Percentiles rank a stretch among this genome's conserved stretches.
Conservation (phyloP, 1,284 basidiomycete genomes). For the Erythrobasidium hasegawianum region DNA sequence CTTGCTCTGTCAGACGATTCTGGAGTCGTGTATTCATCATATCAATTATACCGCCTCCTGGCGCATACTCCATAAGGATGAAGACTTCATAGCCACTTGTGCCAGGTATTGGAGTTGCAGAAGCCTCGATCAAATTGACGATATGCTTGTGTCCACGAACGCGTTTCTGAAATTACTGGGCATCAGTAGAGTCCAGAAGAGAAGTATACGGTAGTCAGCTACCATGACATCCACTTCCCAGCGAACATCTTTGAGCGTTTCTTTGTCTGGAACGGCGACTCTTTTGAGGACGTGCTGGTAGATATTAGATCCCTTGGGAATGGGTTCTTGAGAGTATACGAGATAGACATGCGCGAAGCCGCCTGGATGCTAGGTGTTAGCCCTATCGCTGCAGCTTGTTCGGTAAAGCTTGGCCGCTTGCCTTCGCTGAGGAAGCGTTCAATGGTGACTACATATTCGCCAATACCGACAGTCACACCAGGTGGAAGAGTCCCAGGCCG, state of each 20-base stretch:
- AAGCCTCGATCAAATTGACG: conserved; percentile 83
- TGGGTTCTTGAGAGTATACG: conserved; percentile 76
- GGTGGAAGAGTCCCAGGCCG: conserved; percentile 52
- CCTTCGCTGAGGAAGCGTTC: conserved; percentile 91
- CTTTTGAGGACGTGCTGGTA: conserved; percentile 92
- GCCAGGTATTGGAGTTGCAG: conserved; percentile 71
- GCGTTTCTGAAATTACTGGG: conserved; percentile 57
- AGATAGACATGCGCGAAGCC: conserved; percentile 99
- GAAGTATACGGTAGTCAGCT: conserved; percentile 46
- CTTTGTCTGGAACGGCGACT: conserved; percentile 86
- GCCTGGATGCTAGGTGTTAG: conserved; percentile 57
- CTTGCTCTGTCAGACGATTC: conserved; percentile 86
- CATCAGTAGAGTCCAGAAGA: background rate
- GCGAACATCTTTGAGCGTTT: conserved; percentile 87
- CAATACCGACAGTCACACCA: conserved; percentile 85
- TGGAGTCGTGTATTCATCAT: conserved; percentile 96
- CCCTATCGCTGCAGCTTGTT: background rate
- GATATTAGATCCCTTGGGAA: conserved; percentile 55
- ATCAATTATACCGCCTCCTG: conserved; percentile 96
- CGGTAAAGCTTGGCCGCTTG: conserved; percentile 45
- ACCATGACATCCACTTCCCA: conserved; percentile 99
- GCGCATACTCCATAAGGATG: conserved; percentile 97
- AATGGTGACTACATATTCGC: conserved; percentile 80
- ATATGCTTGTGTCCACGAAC: conserved; percentile 87
- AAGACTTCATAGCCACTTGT: conserved; percentile 78